Evolutionary conservation across 2,329 filamentous ascomycete species (phyloP), one percentile per base, ranked within the genome.

Genomic region (Fusarium sp.): DNA sequence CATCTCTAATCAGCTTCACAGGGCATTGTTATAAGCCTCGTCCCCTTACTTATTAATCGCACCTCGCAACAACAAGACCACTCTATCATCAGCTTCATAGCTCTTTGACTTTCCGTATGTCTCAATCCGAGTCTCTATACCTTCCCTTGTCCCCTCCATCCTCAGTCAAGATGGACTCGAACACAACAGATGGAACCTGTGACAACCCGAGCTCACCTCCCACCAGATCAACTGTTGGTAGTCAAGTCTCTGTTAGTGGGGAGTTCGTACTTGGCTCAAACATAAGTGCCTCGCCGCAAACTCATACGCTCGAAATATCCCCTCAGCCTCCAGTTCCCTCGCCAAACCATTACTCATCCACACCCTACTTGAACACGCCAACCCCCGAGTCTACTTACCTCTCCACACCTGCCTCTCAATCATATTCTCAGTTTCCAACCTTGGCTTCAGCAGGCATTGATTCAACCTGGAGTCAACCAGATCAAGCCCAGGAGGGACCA

Each of bases 121-220:
- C 76, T 78, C 76, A 77, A 77, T 60, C 76, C 65, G 76, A 78
- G 72, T 69, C 64, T 70, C 65, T 78, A 52, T 78, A 75, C 62
- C 70, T 78, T 57, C 76, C 76, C 68, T 75, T 71, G 60, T 78
- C 76, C 60, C 76, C 76, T 67, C 76, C 76, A 68, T 78, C 75
- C 50, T 78, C 76, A 67, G 69, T 78, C 64, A 78, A 76, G 76
- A 78, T 78, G 76, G 76, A 78, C 64, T 74, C 76, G 74, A 69
- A 67, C 66, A 56, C 61, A 64, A 71, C 69, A 73, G 76, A 78
- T 67, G 76, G 72, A 72, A 77, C 64, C 72, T 71, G 69, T 77
- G 73, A 77, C 66, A 75, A 71, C 72, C 57, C 69, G 62, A 77
- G 73, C 76, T 78, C 76, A 78, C 76, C 76, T 69, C 68, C 60